These are phyloP conservation scores for Talaromyces verruculosus DNA, from an alignment of 2,329 filamentous ascomycete species.

Conservation along the genomic window DNA sequence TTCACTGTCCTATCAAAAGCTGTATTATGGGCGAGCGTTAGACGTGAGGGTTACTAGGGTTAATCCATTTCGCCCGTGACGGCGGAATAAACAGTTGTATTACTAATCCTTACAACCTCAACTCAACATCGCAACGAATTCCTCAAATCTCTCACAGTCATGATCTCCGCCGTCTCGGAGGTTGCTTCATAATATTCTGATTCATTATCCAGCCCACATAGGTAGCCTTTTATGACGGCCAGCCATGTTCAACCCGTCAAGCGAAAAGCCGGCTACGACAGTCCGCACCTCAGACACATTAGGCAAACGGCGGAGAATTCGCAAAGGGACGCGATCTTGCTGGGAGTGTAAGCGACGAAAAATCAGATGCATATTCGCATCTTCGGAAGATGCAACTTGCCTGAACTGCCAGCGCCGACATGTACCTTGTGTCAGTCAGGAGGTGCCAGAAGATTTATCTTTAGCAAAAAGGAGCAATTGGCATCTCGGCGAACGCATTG, in stretches of 20 bases:
- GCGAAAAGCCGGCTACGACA: not conserved
- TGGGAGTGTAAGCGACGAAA: conserved; percentile 18
- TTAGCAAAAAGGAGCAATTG: conserved; percentile 21
- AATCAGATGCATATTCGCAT: conserved; percentile 13
- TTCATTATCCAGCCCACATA: not conserved
- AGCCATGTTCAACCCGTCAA: not conserved
- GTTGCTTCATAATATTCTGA: not conserved
- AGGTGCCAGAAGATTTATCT: conserved; percentile 26
- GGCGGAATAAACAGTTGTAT: conserved; percentile 7
- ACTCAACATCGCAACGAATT: not conserved
- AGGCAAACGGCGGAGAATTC: conserved; percentile 18
- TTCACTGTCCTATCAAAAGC: not conserved
- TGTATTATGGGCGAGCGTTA: not conserved
- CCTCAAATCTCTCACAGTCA: not conserved
- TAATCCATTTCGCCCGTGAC: conserved; percentile 7
- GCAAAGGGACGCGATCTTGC: conserved; percentile 21
- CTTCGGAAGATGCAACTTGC: conserved; percentile 22
- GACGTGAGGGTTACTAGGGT: not conserved
- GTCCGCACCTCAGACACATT: not conserved
- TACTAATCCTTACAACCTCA: not conserved
- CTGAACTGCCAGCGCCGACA: conserved; percentile 28
- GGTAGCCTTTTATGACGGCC: not conserved
- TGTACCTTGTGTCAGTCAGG: conserved; percentile 28
- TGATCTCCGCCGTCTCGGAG: conserved; percentile 11
- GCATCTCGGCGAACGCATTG: conserved; percentile 23